Base-by-base conservation (phyloP, 169 alveolate species). In the Plasmodium vinckei region DNA sequence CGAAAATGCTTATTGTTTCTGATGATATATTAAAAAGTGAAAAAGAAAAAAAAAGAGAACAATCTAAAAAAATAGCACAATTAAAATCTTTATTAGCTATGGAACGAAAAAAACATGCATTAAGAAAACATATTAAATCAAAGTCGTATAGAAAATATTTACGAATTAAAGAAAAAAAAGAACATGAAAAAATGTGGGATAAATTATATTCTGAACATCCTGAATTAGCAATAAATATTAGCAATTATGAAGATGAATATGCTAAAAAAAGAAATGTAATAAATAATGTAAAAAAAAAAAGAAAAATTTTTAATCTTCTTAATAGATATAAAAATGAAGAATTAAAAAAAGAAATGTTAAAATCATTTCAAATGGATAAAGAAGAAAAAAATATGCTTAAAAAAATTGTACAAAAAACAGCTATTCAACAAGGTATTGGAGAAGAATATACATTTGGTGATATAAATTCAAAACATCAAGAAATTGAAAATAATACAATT, bases 301-400 rank as follows among this genome's bases (percentile, higher is more conserved):
- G 72, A 60, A 79, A 79, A 54, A 60, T 71, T n/a, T 39, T 79
- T n/a, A 56, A 51, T 10, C 23, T 68, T 15, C 70, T 79, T 15
- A 79, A 79, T 54, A 57, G 82, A 23, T 79, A 79, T 60, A 79
- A 79, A 44, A 79, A 79, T 54, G 89, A 79, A 51, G 82, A 67
- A 69, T 17, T 79, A 5, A 53, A 51, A 69, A 79, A 79, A 46
- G 63, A 79, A 70, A 79, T 79, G 44, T 9, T 79, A 6, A 65
- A 60, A 19, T 65, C 73, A 17, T 51, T 79, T 21, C 79, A 67
- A 67, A 63, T 7, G 3, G 72, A 79, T 56, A 79, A 79, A 70
- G 89, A 79, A 25, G 82, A 79, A 54, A 79, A 79, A 69, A 79
- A 64, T 59, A n/a, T 79, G 70, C 54, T 79, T 1, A 27, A 47